These are phyloP conservation scores for Glebionis coronaria DNA, from an alignment of 129 eudicot genomes.

Conservation along the genomic window DNA sequence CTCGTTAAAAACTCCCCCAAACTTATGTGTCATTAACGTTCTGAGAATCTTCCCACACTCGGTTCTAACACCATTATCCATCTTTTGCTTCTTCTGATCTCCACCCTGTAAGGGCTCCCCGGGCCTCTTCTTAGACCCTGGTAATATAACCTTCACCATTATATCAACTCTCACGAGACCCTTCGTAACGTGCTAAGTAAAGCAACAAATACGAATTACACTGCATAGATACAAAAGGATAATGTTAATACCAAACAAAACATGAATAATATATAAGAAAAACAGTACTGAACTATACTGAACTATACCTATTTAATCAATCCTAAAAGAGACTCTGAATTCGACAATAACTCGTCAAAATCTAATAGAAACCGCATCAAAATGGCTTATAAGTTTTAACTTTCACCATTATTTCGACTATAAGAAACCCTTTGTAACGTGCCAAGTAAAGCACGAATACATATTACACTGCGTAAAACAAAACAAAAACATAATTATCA, in stretches of 20 bases:
- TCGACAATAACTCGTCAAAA: too few species aligned
- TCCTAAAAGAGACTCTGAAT: too few species aligned
- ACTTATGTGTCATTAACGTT: slow-evolving; percentile 43
- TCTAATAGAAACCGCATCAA: too few species aligned
- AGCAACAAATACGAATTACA: neutral
- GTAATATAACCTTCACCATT: slow-evolving; percentile 32
- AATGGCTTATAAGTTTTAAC: too few species aligned
- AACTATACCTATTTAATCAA: too few species aligned
- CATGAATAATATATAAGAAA: too few species aligned
- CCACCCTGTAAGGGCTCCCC: slow-evolving; percentile 31
- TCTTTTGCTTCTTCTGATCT: slow-evolving; percentile 47
- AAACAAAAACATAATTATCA: neutral
- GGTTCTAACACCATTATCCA: slow-evolving; percentile 40
- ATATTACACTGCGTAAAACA: slow-evolving; percentile 15
- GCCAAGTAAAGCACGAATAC: slow-evolving; percentile 16
- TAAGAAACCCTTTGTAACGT: slow-evolving; percentile 2
- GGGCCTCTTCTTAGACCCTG: slow-evolving; percentile 46
- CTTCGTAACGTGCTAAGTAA: slow-evolving; percentile 5
- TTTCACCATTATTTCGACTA: slow-evolving; percentile 13
- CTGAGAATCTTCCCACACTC: slow-evolving; percentile 49
- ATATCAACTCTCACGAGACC: neutral
- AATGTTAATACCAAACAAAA: neutral
- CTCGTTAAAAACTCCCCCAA: slow-evolving; percentile 30
- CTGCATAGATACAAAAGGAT: slow-evolving; percentile 3
- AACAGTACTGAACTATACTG: too few species aligned